Percentiles rank a stretch among this genome's conserved stretches.
Conservation (phyloP, 345 rosid genomes). For the Toxicodendron radicans region DNA sequence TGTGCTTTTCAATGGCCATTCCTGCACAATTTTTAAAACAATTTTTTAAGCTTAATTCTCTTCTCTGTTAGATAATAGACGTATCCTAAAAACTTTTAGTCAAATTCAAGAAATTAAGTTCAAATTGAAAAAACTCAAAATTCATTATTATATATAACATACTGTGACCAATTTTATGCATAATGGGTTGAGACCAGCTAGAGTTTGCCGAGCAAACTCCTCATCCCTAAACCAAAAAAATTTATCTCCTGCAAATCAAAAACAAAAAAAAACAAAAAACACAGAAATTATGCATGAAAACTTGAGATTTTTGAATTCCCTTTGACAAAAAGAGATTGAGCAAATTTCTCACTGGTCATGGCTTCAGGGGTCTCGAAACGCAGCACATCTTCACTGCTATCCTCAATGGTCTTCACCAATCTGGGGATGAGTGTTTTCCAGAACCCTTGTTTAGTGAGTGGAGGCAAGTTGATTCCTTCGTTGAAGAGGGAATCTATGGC, state of each 20-base stretch:
- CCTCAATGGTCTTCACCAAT: constrained; percentile 44
- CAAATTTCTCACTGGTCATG: background rate
- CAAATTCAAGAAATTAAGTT: too few species aligned
- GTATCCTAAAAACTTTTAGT: too few species aligned
- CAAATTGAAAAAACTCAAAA: too few species aligned
- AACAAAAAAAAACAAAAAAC: too few species aligned
- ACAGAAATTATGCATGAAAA: too few species aligned
- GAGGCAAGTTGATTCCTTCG: constrained; percentile 47
- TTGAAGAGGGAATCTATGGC: constrained; percentile 65
- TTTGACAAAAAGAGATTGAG: too few species aligned
- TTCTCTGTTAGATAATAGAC: too few species aligned
- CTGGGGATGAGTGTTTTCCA: constrained; percentile 50
- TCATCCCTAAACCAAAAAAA: constrained; percentile 81
- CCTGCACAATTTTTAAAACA: constrained; percentile 37
- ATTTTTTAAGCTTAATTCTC: background rate
- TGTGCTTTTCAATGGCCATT: constrained; percentile 79
- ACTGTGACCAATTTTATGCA: constrained; percentile 57
- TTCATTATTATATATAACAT: constrained; percentile 25
- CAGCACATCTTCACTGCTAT: constrained; percentile 42
- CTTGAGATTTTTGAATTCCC: too few species aligned
- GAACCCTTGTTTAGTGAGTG: constrained; percentile 35
- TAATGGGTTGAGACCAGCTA: constrained; percentile 77
- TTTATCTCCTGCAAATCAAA: constrained; percentile 47
- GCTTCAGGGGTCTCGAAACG: constrained; percentile 58
- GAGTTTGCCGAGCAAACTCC: constrained; percentile 73